A percentile compares a stretch with the other conserved stretches of the same genome.
Evolutionary conservation across 495 filamentous ascomycete species (phyloP).

Genomic region (Extremus antarcticus): DNA sequence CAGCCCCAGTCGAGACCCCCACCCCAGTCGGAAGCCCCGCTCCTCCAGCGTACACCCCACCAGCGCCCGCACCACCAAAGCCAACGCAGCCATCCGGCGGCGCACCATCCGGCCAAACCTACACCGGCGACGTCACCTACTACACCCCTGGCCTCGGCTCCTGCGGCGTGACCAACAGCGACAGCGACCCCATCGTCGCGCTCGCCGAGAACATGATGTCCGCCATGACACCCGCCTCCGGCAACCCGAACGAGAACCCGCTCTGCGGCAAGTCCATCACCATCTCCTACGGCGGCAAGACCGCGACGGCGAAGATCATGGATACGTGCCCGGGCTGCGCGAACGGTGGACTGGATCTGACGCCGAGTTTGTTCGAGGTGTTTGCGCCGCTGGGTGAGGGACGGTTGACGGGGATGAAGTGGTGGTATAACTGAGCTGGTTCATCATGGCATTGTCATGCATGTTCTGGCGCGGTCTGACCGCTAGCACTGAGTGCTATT

Average conservation of each 20-base stretch:
- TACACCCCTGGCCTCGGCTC: conserved; percentile 35
- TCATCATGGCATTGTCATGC: no score
- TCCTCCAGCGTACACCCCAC: conserved; percentile 1
- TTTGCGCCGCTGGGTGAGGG: conserved; percentile 15
- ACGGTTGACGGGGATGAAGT: conserved; percentile 16
- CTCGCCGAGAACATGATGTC: conserved; percentile 25
- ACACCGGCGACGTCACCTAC: conserved; percentile 34
- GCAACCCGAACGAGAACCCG: conserved; percentile 35
- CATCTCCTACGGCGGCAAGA: conserved; percentile 19
- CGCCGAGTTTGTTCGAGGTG: conserved; percentile 11
- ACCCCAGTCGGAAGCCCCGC: not conserved
- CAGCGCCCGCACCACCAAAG: conserved; percentile 2
- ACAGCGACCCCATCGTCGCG: conserved; percentile 29
- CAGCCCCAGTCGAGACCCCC: conserved; percentile 4
- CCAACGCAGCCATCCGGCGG: conserved; percentile 3
- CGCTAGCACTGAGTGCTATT: no score
- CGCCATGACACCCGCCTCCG: conserved; percentile 3
- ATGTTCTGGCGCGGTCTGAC: not conserved
- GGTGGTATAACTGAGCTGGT: conserved; percentile 16
- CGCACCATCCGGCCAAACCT: conserved; percentile 9
- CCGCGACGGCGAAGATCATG: conserved; percentile 21
- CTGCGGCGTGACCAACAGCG: conserved; percentile 27
- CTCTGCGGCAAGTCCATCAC: conserved; percentile 30
- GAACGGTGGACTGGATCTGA: conserved; percentile 21
- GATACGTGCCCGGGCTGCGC: conserved; percentile 27